Conservation (phyloP, 257 asterid species). For the Jaltomata sinuosa region DNA sequence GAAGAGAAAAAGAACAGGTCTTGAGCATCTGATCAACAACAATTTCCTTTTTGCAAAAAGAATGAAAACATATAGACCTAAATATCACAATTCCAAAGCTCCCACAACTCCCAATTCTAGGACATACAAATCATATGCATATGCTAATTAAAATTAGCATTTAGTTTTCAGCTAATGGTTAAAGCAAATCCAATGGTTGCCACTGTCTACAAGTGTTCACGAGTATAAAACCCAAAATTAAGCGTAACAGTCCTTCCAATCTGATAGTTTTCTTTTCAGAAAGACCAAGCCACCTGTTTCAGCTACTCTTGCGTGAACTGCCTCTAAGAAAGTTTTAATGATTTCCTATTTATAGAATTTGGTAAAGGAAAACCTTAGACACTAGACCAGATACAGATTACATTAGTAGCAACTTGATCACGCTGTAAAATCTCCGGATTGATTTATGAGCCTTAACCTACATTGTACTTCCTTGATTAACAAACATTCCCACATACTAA, state of each 20-base stretch:
- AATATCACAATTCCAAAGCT: not conserved
- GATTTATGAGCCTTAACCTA: not conserved
- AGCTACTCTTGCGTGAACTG: not conserved
- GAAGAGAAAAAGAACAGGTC: not conserved
- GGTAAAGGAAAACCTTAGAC: not conserved
- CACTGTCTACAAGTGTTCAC: not conserved
- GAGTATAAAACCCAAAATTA: not conserved
- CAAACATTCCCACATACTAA: not conserved
- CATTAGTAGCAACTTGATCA: not conserved
- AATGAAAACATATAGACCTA: not conserved
- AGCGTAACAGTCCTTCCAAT: not conserved
- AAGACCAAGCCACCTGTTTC: not conserved
- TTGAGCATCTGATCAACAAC: not conserved
- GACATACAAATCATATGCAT: not conserved
- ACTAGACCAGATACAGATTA: not conserved
- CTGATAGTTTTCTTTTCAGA: not conserved
- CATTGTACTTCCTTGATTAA: not conserved
- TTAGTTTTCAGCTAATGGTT: not conserved
- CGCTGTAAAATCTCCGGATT: not conserved
- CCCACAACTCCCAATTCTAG: not conserved
- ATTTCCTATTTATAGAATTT: not conserved
- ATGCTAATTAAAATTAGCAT: not conserved
- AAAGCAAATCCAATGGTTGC: not conserved
- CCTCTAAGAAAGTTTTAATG: not conserved
- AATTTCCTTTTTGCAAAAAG: not conserved